Conservation (phyloP, 805 yeast species). For the Lipomyces mesembrius region DNA sequence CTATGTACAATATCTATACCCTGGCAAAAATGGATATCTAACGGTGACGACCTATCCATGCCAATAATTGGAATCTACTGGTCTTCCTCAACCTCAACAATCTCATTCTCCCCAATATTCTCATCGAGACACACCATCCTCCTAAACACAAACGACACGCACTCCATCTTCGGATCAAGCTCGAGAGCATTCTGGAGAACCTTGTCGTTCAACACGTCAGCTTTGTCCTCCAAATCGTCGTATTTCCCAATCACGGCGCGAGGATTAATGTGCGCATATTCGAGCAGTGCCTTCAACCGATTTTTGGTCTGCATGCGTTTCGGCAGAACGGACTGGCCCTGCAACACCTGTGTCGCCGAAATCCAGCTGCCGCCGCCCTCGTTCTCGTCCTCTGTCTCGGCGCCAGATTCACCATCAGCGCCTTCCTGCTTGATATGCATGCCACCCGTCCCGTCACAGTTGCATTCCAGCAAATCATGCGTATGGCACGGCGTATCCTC, state of each 20-base stretch:
- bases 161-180: constrained; percentile 1
- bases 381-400: constrained; percentile 36
- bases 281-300: constrained; percentile 62
- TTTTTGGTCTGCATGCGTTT: constrained; percentile 48
- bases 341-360: constrained; percentile 58
- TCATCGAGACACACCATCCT: not conserved
- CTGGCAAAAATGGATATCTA: too few species aligned
- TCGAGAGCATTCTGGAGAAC: constrained; percentile 19
- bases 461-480: constrained; percentile 65
- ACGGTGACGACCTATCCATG: too few species aligned
- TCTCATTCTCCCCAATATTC: not conserved
- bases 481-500: constrained; percentile 63
- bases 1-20: not conserved
- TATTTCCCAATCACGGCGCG: not conserved
- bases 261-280: constrained; percentile 69
- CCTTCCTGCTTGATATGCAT: constrained; percentile 21
- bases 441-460: constrained; percentile 52
- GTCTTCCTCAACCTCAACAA: not conserved
- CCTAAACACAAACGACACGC: constrained; percentile 24
- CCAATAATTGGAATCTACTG: not conserved
- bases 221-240: constrained; percentile 14
- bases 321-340: constrained; percentile 30
- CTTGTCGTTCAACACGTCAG: constrained; percentile 20
- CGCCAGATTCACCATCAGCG: not conserved
- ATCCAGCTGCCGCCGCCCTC: constrained; percentile 51